Base-by-base conservation (phyloP, 352 stramenopile species). In the Pythium scleroteichum region DNA sequence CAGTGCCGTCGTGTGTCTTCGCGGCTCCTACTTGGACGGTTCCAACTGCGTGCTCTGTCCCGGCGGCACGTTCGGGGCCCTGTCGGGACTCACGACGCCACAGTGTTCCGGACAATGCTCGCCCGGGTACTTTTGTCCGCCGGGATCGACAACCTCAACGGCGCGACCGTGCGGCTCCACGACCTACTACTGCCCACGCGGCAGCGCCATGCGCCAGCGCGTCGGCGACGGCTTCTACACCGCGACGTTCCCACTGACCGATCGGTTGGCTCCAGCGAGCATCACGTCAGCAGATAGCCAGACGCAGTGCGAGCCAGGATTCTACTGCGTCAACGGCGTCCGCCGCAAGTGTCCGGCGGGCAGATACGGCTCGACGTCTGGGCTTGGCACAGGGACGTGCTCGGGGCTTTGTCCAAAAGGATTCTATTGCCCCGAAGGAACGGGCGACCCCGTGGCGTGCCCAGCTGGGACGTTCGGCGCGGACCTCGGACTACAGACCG, bases 161-260 rank as follows among this genome's bases (percentile, higher is more conserved):
- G 65, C 77, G 49, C 76, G 78, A 3, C 10, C 49, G 4, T 91
- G 84, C n/a, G 81, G 79, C 0, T 58, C 60, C 20, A 75, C 84
- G 5, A 66, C 58, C 13, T 88, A 69, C 66, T 91, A 79, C 56
- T 93, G 81, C 27, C 84, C 79, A 8, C 27, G 52, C 6, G 81
- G 81, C 2, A 86, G 76, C 24, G 69, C 67, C 1, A 62, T 61
- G 4, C 79, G 79, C 9, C 70, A 54, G 10, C 55, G 33, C 14
- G 81, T 93, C 2, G 56, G 65, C 5, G 42, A 52, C 4, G 81
- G 80, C 6, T 90, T 84, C 62, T 92, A 90, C 57, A 90, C 83
- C 0, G 58, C 72, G 26, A 62, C 54, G 10, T 81, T 78, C 52
- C 68, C 69, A 10, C 59, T 55, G 57, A 23, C 41, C 51, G 27